Percentiles rank a stretch among this genome's conserved stretches.
phyloP scores from a whole-genome alignment of 495 filamentous ascomycete genomes.

The Aspergillus nanangensis region DNA sequence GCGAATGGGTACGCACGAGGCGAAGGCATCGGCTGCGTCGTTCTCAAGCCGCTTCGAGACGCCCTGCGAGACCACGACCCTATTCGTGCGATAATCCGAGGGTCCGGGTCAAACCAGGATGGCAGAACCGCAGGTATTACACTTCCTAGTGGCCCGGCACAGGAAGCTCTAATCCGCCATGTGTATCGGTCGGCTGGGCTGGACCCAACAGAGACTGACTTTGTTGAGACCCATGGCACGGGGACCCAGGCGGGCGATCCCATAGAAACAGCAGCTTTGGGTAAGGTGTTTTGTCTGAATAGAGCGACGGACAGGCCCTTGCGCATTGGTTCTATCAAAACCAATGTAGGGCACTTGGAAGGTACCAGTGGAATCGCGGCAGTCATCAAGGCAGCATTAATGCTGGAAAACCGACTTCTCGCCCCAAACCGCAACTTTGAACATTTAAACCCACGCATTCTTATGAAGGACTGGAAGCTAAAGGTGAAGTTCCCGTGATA shows the following conservation, averaged over 20 bases:
- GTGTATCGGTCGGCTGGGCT: constrained; percentile 44
- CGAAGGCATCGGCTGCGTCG: constrained; percentile 32
- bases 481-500: neutral
- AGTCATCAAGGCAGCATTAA: constrained; percentile 46
- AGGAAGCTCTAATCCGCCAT: constrained; percentile 46
- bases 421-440: constrained; percentile 47
- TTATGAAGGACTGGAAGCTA: constrained; percentile 8
- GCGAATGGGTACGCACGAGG: constrained; percentile 39
- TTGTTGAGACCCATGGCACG: constrained; percentile 34
- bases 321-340: constrained; percentile 38
- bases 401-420: constrained; percentile 6
- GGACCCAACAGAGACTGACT: constrained; percentile 37
- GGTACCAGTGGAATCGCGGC: constrained; percentile 51
- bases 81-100: constrained; percentile 40
- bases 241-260: constrained; percentile 59
- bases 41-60: constrained; percentile 29
- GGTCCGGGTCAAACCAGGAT: constrained; percentile 27
- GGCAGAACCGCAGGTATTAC: constrained; percentile 45
- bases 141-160: constrained; percentile 49
- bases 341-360: constrained; percentile 48
- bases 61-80: constrained; percentile 36
- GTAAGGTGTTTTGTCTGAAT: constrained; percentile 34
- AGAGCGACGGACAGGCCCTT: neutral
- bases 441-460: constrained; percentile 37
- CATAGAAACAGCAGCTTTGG: constrained; percentile 52